Evolutionary conservation across 768 basidiomycete genomes (phyloP).

Genomic region (Tubosaeta sp.): DNA sequence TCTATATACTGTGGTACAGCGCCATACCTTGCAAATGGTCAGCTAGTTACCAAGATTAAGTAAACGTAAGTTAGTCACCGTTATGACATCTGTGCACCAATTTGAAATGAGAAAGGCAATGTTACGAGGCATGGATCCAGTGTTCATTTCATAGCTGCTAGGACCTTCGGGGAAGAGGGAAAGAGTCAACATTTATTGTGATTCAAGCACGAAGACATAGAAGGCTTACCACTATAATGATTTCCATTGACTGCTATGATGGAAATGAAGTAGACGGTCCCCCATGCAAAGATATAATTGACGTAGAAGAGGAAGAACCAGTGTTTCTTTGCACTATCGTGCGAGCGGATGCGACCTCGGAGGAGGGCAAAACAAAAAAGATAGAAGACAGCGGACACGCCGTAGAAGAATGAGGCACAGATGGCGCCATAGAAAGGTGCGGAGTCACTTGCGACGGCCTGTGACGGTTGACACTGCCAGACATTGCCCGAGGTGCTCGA

Average conservation of each 20-base stretch:
- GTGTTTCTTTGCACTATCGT: slow-evolving; percentile 13
- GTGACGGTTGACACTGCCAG: slow-evolving; percentile 5
- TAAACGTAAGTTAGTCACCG: too few species aligned
- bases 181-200: too few species aligned
- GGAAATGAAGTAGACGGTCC: slow-evolving; percentile 24
- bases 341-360: slow-evolving; percentile 19
- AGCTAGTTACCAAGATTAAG: too few species aligned
- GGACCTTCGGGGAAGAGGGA: too few species aligned
- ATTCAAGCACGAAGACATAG: too few species aligned
- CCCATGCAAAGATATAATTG: slow-evolving; percentile 24
- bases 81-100: too few species aligned
- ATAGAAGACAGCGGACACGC: slow-evolving; percentile 23
- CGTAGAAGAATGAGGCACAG: slow-evolving; percentile 25
- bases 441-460: slow-evolving; percentile 23
- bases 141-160: too few species aligned
- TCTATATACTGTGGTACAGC: too few species aligned
- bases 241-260: background rate
- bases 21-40: too few species aligned
- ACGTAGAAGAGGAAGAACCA: slow-evolving; percentile 29
- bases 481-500: background rate
- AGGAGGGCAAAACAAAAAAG: slow-evolving; percentile 24
- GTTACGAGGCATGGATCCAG: too few species aligned
- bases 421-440: slow-evolving; percentile 21
- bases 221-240: too few species aligned
- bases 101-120: too few species aligned